Evolutionary conservation across 208 protist genomes (phyloP).

Genomic region (Leishmania turanica): DNA sequence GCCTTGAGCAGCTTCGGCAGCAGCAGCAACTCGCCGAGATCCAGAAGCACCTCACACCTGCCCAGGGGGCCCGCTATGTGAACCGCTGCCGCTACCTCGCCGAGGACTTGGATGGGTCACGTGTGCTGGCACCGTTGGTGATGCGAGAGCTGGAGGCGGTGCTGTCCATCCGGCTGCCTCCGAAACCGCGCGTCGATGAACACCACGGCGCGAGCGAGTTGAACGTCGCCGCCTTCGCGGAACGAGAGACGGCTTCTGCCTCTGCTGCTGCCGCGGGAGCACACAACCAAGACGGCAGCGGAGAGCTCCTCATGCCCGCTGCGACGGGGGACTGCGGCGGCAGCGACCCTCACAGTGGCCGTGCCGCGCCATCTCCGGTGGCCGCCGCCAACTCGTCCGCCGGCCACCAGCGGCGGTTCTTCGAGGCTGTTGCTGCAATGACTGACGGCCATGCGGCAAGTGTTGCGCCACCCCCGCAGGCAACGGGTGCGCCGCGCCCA

Average conservation of each 20-base stretch:
- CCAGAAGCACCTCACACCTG: slow-evolving; percentile 9
- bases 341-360: background rate
- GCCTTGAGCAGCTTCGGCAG: background rate
- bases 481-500: background rate
- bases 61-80: slow-evolving; percentile 14
- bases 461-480: background rate
- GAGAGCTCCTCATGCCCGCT: too few species aligned
- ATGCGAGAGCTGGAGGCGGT: slow-evolving; percentile 12
- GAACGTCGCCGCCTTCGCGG: background rate
- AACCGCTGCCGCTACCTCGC: slow-evolving; percentile 16
- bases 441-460: background rate
- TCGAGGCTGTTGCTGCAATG: background rate
- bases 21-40: background rate
- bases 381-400: background rate
- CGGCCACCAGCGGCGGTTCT: background rate
- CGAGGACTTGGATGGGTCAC: slow-evolving; percentile 25
- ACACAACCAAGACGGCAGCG: background rate
- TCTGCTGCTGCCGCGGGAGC: background rate
- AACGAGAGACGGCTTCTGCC: background rate
- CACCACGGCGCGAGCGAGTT: background rate
- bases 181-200: background rate
- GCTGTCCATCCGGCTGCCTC: slow-evolving; percentile 9
- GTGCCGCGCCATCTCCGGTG: background rate
- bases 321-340: background rate
- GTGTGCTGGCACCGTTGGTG: slow-evolving; percentile 14